Percentiles rank a stretch among this genome's conserved stretches.
Evolutionary conservation across 2,329 filamentous ascomycete genomes (phyloP).

Genomic region (Arthrinium phaeospermum): DNA sequence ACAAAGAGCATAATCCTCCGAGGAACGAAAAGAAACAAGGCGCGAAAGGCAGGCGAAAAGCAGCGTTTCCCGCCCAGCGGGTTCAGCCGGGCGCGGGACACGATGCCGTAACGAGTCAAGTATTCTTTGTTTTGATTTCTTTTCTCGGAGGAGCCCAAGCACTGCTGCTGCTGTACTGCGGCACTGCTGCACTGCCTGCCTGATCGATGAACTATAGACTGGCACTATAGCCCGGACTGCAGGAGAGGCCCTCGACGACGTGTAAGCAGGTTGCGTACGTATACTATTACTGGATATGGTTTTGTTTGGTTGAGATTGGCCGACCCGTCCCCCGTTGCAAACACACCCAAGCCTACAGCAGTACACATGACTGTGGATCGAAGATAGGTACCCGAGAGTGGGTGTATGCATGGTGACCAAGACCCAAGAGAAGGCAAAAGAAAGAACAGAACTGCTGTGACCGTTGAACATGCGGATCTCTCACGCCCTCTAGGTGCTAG

Average conservation of each 20-base stretch:
- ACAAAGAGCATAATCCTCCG: neutral
- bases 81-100: neutral
- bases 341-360: neutral
- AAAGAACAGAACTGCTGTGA: neutral
- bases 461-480: conserved; percentile 12
- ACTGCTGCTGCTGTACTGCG: too few species aligned
- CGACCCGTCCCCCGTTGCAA: neutral
- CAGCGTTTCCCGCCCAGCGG: neutral
- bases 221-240: neutral
- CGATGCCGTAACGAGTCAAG: conserved; percentile 3
- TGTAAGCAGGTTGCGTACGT: neutral
- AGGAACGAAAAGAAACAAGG: neutral
- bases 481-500: neutral
- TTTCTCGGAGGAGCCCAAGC: neutral
- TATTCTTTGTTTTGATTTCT: neutral
- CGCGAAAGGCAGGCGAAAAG: neutral
- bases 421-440: conserved; percentile 7
- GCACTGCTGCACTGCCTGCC: conserved; percentile 3
- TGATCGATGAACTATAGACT: conserved; percentile 6
- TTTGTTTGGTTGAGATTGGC: neutral
- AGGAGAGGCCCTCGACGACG: neutral
- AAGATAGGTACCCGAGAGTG: conserved; percentile 16
- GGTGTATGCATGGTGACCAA: conserved; percentile 15
- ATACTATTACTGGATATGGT: neutral
- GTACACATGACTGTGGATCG: neutral